phyloP scores from a whole-genome alignment of 148 eudicot genomes.

The Arctostaphylos glauca region DNA sequence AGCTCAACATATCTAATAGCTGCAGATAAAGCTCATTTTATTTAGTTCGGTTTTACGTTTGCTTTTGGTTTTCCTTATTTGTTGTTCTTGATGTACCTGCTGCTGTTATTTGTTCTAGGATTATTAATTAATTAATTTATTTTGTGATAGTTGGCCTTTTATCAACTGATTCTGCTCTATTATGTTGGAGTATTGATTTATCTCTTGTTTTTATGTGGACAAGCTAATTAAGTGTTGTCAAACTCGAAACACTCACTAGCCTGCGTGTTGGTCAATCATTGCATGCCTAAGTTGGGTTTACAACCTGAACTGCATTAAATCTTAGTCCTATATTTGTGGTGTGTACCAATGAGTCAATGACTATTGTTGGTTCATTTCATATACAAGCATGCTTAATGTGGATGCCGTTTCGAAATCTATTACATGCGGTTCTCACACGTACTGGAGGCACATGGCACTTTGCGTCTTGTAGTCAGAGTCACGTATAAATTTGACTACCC shows the following conservation, averaged over 20 bases:
- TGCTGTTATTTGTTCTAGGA: neutral
- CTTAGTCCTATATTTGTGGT: neutral
- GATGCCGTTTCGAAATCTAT: slow-evolving; percentile 2
- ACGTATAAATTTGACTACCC: neutral
- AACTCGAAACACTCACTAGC: neutral
- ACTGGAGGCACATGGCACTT: neutral
- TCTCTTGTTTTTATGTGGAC: neutral
- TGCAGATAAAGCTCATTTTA: neutral
- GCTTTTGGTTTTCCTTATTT: neutral
- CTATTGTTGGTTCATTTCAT: neutral
- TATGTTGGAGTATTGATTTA: neutral
- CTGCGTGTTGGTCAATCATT: neutral
- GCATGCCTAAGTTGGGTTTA: neutral
- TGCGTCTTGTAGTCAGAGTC: neutral
- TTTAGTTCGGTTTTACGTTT: neutral
- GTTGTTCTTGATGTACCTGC: slow-evolving; percentile 7
- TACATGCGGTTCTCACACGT: neutral
- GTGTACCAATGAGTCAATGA: neutral
- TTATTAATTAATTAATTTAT: slow-evolving; percentile 10
- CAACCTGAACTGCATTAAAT: neutral
- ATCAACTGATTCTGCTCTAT: neutral
- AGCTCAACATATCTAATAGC: neutral
- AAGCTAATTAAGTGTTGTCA: neutral
- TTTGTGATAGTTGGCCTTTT: neutral
- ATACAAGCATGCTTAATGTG: neutral